A percentile compares a stretch with the other conserved stretches of the same genome.
phyloP scores from a whole-genome alignment of 345 rosid genomes.

The Camelina hispida region DNA sequence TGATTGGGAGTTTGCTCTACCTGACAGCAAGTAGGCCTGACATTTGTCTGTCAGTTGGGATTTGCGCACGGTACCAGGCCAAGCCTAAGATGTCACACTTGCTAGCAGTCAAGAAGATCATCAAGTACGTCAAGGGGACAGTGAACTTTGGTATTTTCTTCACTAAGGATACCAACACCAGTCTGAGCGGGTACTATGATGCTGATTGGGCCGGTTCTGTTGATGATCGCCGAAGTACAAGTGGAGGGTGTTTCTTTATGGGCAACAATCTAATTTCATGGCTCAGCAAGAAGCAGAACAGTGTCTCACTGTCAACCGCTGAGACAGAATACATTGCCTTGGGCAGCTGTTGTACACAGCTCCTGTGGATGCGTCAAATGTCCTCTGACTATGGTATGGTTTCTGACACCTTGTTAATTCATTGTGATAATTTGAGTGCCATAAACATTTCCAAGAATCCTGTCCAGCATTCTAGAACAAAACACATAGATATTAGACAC shows the following conservation, averaged over 20 bases:
- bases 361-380: neutral
- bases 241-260: neutral
- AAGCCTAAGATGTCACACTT: too few relatives aligned
- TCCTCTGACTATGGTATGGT: neutral
- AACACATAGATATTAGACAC: neutral
- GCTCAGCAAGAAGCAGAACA: neutral
- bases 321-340: neutral
- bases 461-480: neutral
- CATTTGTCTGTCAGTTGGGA: too few relatives aligned
- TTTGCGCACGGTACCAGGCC: too few relatives aligned
- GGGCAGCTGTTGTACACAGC: neutral
- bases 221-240: neutral
- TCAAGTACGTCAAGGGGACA: too few relatives aligned
- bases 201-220: neutral
- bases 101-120: too few relatives aligned
- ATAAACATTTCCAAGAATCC: neutral
- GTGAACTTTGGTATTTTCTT: too few relatives aligned
- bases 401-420: too few relatives aligned
- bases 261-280: neutral
- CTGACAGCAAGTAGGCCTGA: too few relatives aligned
- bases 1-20: too few relatives aligned
- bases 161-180: too few relatives aligned
- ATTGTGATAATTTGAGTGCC: neutral
- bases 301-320: fast-evolving
- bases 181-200: neutral